Conservation (phyloP, 1,284 basidiomycete species). For the Cerioporus squamosus region DNA sequence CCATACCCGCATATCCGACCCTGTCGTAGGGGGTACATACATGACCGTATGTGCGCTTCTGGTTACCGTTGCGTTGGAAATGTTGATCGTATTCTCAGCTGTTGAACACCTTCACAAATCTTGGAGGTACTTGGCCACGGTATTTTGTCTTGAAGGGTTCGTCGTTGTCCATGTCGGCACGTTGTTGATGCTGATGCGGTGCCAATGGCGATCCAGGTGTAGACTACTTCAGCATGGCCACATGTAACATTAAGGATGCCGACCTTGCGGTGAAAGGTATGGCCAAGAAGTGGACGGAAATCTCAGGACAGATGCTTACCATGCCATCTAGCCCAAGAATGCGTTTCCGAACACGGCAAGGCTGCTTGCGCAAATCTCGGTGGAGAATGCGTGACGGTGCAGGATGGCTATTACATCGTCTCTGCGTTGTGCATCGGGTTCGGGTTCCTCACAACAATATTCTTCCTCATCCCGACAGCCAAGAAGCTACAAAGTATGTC, state of each 20-base stretch:
- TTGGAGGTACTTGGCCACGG: conserved; percentile 98
- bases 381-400: conserved; percentile 82
- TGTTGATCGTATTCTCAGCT: conserved; percentile 53
- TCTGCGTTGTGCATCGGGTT: conserved; percentile 79
- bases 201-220: conserved; percentile 55
- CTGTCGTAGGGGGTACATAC: conserved; percentile 96
- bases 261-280: conserved; percentile 65
- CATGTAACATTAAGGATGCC: conserved; percentile 71
- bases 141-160: conserved; percentile 89
- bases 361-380: conserved; percentile 74
- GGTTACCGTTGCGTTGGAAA: not conserved
- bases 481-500: conserved; percentile 82
- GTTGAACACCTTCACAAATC: conserved; percentile 94
- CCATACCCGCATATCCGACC: conserved; percentile 97
- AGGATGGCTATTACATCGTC: conserved; percentile 94
- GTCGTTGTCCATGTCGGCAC: not conserved
- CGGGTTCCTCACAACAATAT: conserved; percentile 74
- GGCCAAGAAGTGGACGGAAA: conserved; percentile 13
- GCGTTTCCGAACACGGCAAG: conserved; percentile 90
- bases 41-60: conserved; percentile 78
- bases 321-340: conserved; percentile 67
- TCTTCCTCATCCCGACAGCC: conserved; percentile 86
- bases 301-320: conserved; percentile 4
- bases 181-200: too few relatives aligned
- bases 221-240: conserved; percentile 84